A percentile compares a stretch with the other conserved stretches of the same genome.
These are phyloP conservation scores for Ceriops decandra DNA, from an alignment of 345 rosid genomes.

Conservation along the genomic window DNA sequence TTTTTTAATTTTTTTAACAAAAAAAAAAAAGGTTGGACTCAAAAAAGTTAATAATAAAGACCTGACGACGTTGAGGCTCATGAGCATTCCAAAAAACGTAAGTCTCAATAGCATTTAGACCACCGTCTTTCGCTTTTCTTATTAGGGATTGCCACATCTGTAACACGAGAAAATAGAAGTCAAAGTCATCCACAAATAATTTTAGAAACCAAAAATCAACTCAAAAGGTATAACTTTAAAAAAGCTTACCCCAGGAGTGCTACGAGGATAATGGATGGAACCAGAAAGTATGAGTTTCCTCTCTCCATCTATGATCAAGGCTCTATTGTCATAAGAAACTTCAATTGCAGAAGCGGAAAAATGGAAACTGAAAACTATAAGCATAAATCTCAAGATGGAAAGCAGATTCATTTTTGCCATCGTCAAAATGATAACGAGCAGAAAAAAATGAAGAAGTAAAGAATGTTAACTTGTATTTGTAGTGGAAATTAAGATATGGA, in stretches of 20 bases:
- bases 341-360: not conserved
- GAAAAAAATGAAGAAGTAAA: too few species aligned
- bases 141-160: slow-evolving; percentile 4
- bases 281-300: slow-evolving; percentile 14
- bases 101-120: slow-evolving; percentile 11
- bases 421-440: not conserved
- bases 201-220: not conserved
- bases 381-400: not conserved
- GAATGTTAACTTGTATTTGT: too few species aligned
- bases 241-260: not conserved
- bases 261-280: slow-evolving; percentile 19
- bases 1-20: too few species aligned
- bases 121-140: not conserved
- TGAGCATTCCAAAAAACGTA: slow-evolving; percentile 15
- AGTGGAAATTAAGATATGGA: too few species aligned
- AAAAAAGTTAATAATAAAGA: not conserved
- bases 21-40: too few species aligned
- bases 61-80: slow-evolving; percentile 12
- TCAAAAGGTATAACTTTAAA: not conserved
- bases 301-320: slow-evolving; percentile 11
- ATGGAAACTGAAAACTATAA: not conserved
- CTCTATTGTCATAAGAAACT: slow-evolving; percentile 9
- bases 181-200: not conserved
- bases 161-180: not conserved
- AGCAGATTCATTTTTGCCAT: not conserved